Evolutionary conservation across 2,329 filamentous ascomycete species (phyloP), one percentile per base, ranked within the genome.

Genomic region (Arachnopeziza araneosa): DNA sequence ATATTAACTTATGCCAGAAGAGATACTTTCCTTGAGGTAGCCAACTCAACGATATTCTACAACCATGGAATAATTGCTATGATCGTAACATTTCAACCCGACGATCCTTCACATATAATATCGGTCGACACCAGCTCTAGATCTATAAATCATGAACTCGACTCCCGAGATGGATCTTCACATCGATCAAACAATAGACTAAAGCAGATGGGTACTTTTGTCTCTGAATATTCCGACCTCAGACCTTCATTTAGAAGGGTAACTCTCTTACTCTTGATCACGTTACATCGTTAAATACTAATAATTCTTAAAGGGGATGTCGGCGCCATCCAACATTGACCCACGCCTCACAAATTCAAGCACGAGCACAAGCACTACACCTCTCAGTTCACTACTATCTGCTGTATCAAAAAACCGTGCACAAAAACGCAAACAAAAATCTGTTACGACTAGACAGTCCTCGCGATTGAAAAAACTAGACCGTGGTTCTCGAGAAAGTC

Each of bases 41-140:
- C 83, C 63, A 86, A 86, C 64, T 72, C 77, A 8, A 73, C 79
- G 0, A 76, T 84, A 55, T 87, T 86, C 68, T 76, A 73, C 50
- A 82, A 83, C 0, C 76, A 76, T 1, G 83, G 83, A 0, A 74
- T 86, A 0, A 81, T 79, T 68, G 78, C 75, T 57, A 74, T 82
- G 53, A 73, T 86, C 48, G 77, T 85, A 69, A 78, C 79, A 1
- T 84, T 76, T 73, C 77, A 78, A 51, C 77, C 78, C 0, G 72
- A 75, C 24, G 52, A 32, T 5, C 24, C 52, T 10, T 54, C 49
- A 12, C 49, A 56, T 48, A 50, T 32, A 7, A 14, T 61, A n/a
- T 55, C n/a, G 19, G 44, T 60, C 32, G 36, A 63, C 21, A 32
- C 50, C 10, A 19, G 14, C 30, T 44, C 36, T 44, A 14, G 6